phyloP scores from a whole-genome alignment of 2,329 filamentous ascomycete species.

The Setomelanomma holmii region DNA sequence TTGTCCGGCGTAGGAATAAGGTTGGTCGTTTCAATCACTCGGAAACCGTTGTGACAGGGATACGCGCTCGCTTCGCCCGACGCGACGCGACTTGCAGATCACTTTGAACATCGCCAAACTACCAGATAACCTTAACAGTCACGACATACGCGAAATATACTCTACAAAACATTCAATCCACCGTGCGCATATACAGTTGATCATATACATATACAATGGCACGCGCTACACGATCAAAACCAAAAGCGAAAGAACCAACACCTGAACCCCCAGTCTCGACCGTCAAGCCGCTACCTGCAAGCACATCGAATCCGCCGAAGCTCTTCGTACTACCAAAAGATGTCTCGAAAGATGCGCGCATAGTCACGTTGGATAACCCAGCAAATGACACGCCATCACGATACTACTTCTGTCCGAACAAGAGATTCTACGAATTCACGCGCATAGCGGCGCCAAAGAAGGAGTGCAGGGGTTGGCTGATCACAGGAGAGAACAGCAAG shows the following conservation, averaged over 20 bases:
- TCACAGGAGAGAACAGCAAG: slow-evolving; percentile 39
- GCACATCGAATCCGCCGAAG: slow-evolving; percentile 55
- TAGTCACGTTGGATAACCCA: slow-evolving; percentile 64
- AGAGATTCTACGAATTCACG: slow-evolving; percentile 68
- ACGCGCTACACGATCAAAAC: slow-evolving; percentile 46
- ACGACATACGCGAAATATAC: not conserved
- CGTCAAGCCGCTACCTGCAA: slow-evolving; percentile 42
- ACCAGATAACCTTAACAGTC: not conserved
- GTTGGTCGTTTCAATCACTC: slow-evolving; percentile 29
- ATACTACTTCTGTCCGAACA: slow-evolving; percentile 66
- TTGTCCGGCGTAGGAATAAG: slow-evolving; percentile 32
- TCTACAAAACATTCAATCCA: not conserved
- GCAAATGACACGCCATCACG: slow-evolving; percentile 56
- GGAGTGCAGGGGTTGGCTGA: slow-evolving; percentile 62
- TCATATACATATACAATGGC: slow-evolving; percentile 31
- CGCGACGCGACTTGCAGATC: slow-evolving; percentile 22
- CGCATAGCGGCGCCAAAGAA: slow-evolving; percentile 60
- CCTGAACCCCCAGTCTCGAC: slow-evolving; percentile 31
- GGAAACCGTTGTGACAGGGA: slow-evolving; percentile 38
- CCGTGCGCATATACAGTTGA: slow-evolving; percentile 5
- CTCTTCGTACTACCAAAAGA: slow-evolving; percentile 65
- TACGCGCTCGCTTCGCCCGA: slow-evolving; percentile 31
- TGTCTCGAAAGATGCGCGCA: slow-evolving; percentile 59
- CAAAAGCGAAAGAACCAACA: slow-evolving; percentile 23
- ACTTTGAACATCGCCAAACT: slow-evolving; percentile 3